These are phyloP conservation scores for Adansonia madagascariensis DNA, from an alignment of 441 rosid genomes.

Conservation along the genomic window DNA sequence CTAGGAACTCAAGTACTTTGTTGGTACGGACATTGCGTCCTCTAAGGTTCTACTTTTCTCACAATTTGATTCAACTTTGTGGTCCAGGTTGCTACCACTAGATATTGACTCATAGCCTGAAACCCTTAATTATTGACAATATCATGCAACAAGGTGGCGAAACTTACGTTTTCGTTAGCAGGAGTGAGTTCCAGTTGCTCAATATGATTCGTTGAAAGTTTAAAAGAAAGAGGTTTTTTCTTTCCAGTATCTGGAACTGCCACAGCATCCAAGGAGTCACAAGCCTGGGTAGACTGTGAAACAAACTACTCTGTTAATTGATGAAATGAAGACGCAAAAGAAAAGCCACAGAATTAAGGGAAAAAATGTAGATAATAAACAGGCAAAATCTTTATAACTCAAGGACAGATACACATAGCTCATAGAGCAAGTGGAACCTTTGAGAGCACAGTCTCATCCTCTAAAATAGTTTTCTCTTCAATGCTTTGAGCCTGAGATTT, in stretches of 20 bases:
- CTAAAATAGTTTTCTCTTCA: constrained; percentile 53
- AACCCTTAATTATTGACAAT: background rate
- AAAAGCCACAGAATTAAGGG: background rate
- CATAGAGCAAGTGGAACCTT: constrained; percentile 42
- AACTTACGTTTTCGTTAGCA: constrained; percentile 46
- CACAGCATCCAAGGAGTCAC: constrained; percentile 37
- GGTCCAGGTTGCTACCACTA: constrained; percentile 6
- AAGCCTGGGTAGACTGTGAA: constrained; percentile 38
- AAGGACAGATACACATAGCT: background rate
- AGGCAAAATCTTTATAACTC: background rate
- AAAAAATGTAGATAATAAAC: constrained; percentile 13
- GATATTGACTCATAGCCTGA: constrained; percentile 18
- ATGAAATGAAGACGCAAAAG: background rate
- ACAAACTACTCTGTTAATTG: background rate
- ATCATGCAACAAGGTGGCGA: constrained; percentile 8
- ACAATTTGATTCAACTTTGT: background rate
- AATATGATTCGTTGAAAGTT: constrained; percentile 24
- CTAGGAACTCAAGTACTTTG: background rate
- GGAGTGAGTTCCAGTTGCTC: constrained; percentile 38
- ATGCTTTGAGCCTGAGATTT: constrained; percentile 31
- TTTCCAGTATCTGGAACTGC: constrained; percentile 32
- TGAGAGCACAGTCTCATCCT: constrained; percentile 43
- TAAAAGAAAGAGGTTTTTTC: constrained; percentile 19
- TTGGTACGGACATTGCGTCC: background rate
- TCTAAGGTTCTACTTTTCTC: background rate